Evolutionary conservation across 108 stramenopile genomes (phyloP).

Genomic region (Nitzschia sp.): DNA sequence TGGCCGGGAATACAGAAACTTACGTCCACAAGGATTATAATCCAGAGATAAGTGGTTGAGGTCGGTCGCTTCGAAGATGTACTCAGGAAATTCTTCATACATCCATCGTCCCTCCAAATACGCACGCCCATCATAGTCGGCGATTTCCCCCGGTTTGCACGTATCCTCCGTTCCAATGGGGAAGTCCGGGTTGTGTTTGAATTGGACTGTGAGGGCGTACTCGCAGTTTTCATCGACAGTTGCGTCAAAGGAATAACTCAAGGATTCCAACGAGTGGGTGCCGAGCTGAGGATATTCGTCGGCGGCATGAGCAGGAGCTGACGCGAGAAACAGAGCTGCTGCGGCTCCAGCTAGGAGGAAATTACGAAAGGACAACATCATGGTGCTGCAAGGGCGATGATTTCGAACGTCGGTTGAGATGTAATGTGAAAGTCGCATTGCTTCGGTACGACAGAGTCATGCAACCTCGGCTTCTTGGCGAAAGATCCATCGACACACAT

Average conservation of each 20-base stretch:
- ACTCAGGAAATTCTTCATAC: background rate
- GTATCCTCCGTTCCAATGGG: slow-evolving; percentile 1
- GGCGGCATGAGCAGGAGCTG: too few relatives aligned
- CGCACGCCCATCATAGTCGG: background rate
- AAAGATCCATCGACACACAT: too few relatives aligned
- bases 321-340: too few relatives aligned
- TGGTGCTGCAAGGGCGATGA: too few relatives aligned
- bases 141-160: background rate
- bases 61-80: background rate
- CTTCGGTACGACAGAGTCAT: too few relatives aligned
- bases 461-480: too few relatives aligned
- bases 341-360: too few relatives aligned
- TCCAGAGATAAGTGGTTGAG: slow-evolving; percentile 8
- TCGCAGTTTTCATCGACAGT: background rate
- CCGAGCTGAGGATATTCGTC: slow-evolving; percentile 1
- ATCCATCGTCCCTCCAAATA: background rate
- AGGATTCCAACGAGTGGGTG: background rate
- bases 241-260: background rate
- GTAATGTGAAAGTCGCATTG: too few relatives aligned
- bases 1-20: too few relatives aligned
- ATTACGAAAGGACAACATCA: too few relatives aligned
- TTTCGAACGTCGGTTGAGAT: too few relatives aligned
- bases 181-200: background rate
- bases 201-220: background rate
- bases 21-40: slow-evolving; percentile 4